A percentile compares a stretch with the other conserved stretches of the same genome.
Evolutionary conservation across 73 alveolate genomes (phyloP).

Genomic region (Paramecium caudatum): DNA sequence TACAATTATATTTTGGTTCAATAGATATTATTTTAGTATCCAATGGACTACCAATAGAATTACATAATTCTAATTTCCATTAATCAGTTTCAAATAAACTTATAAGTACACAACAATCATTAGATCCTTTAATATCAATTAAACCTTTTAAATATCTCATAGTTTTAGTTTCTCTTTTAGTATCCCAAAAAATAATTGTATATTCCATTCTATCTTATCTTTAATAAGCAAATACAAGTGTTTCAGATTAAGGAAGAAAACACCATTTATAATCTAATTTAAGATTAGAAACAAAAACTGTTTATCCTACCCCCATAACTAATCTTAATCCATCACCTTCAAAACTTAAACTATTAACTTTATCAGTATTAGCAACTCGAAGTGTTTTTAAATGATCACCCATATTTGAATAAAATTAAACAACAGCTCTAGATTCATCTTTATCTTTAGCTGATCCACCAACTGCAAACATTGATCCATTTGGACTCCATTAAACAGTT

Average conservation of each 20-base stretch:
- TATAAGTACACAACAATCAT: slow-evolving; percentile 83
- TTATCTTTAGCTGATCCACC: slow-evolving; percentile 82
- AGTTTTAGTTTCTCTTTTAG: slow-evolving; percentile 62
- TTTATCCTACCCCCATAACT: slow-evolving; percentile 96
- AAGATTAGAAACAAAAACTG: slow-evolving; percentile 97
- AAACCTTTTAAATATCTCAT: slow-evolving; percentile 84
- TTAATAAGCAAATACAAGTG: slow-evolving; percentile 97
- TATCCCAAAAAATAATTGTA: slow-evolving; percentile 98
- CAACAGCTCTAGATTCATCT: slow-evolving; percentile 88
- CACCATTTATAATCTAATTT: slow-evolving; percentile 97
- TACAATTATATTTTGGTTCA: slow-evolving; percentile 97
- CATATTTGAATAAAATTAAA: slow-evolving; percentile 89
- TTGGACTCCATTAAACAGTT: slow-evolving; percentile 88
- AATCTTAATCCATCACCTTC: slow-evolving; percentile 97
- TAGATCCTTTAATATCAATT: slow-evolving; percentile 79
- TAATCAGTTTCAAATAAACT: slow-evolving; percentile 79
- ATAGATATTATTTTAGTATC: slow-evolving; percentile 94
- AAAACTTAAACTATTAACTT: slow-evolving; percentile 73
- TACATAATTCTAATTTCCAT: slow-evolving; percentile 92
- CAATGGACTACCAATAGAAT: slow-evolving; percentile 98
- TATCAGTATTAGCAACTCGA: slow-evolving; percentile 77
- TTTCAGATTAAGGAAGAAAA: slow-evolving; percentile 89
- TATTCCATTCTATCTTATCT: slow-evolving; percentile 97
- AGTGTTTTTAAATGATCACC: slow-evolving; percentile 96
- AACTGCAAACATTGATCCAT: slow-evolving; percentile 86